These are phyloP conservation scores for Digitaria exilis DNA, from an alignment of 202 grass and related monocot species.

Conservation along the genomic window DNA sequence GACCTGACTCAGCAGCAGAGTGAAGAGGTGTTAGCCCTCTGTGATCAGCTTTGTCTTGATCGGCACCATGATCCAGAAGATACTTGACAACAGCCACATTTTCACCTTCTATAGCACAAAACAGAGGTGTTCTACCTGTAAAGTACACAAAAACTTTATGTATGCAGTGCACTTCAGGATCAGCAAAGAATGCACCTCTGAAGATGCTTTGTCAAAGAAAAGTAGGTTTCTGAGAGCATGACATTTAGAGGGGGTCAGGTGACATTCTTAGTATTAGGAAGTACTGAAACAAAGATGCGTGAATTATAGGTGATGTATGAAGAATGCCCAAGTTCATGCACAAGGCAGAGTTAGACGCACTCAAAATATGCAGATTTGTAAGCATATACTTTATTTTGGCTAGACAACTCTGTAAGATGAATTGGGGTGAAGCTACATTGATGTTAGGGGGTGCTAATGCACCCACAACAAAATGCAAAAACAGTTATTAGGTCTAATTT, in stretches of 20 bases:
- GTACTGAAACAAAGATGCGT: neutral
- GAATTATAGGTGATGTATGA: neutral
- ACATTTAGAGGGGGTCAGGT: neutral
- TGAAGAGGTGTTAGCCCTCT: constrained; percentile 5
- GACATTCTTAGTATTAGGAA: constrained; percentile 7
- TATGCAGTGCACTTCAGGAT: neutral
- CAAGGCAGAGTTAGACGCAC: neutral
- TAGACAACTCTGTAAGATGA: no score
- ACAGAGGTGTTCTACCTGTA: constrained; percentile 27
- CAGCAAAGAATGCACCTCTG: neutral
- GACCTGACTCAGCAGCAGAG: constrained; percentile 31
- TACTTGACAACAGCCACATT: constrained; percentile 34
- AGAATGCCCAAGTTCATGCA: neutral
- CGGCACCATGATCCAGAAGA: constrained; percentile 36
- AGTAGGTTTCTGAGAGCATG: neutral
- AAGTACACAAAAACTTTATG: neutral
- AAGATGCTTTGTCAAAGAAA: neutral
- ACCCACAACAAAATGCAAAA: no score
- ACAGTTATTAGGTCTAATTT: no score
- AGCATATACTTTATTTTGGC: no score
- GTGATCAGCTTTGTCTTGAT: neutral
- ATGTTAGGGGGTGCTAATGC: no score
- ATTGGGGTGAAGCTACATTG: no score
- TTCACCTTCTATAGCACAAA: constrained; percentile 9
- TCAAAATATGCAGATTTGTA: no score